These are phyloP conservation scores for Betula pendula DNA, from an alignment of 306 rosid species.

Conservation along the genomic window DNA sequence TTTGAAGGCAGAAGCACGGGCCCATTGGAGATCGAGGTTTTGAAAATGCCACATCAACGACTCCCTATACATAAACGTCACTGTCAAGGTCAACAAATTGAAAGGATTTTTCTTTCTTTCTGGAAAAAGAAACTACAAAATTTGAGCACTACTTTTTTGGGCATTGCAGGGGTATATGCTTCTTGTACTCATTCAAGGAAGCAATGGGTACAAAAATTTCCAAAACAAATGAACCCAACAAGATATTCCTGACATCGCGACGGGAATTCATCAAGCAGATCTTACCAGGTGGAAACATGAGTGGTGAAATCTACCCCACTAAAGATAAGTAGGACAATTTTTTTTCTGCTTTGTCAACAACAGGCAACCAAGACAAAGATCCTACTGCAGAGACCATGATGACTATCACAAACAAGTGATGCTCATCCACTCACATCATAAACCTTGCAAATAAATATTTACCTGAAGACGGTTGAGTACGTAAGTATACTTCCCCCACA, in stretches of 20 bases:
- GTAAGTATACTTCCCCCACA: slow-evolving; percentile 95
- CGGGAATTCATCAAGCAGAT: not conserved
- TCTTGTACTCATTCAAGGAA: not conserved
- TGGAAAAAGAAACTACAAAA: too few species aligned
- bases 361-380: not conserved
- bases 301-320: not conserved
- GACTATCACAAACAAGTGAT: slow-evolving; percentile 7
- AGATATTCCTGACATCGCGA: not conserved
- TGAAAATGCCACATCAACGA: slow-evolving; percentile 71
- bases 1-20: slow-evolving; percentile 90
- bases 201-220: not conserved
- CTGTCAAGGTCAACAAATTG: slow-evolving; percentile 14
- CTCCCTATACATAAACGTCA: slow-evolving; percentile 56
- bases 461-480: slow-evolving; percentile 99
- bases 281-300: not conserved
- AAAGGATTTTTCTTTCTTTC: not conserved
- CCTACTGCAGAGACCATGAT: slow-evolving; percentile 1
- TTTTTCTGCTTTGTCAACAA: not conserved
- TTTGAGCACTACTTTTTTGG: not conserved
- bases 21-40: slow-evolving; percentile 70
- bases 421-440: slow-evolving; percentile 4
- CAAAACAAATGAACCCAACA: not conserved
- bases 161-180: not conserved
- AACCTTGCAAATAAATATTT: slow-evolving; percentile 20
- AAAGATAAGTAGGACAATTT: not conserved